Base-by-base conservation (phyloP, 2,329 filamentous ascomycete genomes). In the Botrytis elliptica region DNA sequence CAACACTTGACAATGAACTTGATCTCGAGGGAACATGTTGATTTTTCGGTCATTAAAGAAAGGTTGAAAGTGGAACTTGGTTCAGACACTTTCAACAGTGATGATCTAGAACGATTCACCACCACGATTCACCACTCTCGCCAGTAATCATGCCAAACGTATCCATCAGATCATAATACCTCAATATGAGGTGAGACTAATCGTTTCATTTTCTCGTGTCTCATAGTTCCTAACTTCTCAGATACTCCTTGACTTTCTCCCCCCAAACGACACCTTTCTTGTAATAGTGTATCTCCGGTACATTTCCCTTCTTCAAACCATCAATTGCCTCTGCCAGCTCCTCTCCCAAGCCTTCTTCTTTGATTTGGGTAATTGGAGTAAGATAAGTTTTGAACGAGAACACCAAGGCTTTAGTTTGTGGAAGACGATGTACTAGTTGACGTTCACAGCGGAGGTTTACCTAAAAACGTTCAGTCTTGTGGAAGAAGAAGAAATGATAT, bases 301-400 rank as follows among this genome's bases (percentile, higher is more conserved):
- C 86, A 83, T 82, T 90, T 0, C 89, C 89, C 69, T 79, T 81
- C 52, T 83, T 84, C 77, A 91, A 78, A 1, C 89, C 89, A 73
- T 91, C 88, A 78, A 91, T 88, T 3, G 89, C 89, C 52, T 81
- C 76, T 0, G 86, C 87, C 70, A 91, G 78, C 12, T 84, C 85
- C 77, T 86, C 85, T 0, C 85, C 88, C 7, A 79, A 80, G 0
- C 88, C 89, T 74, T 91, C 88, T 7, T 84, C 84, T 77, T 87
- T 89, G 64, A 91, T 81, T 69, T 88, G 83, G 57, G 77, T 77
- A 12, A 91, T 79, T 2, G 85, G 84, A 80, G 91, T 90, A 73
- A 85, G 82, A 80, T 90, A 91, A 25, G 89, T 91, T 80, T 90
- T 89, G 79, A 91, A 88, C 0, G 83, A 85, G 81, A 91, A 91